phyloP scores from a whole-genome alignment of 768 basidiomycete genomes.

The Suillus discolor region DNA sequence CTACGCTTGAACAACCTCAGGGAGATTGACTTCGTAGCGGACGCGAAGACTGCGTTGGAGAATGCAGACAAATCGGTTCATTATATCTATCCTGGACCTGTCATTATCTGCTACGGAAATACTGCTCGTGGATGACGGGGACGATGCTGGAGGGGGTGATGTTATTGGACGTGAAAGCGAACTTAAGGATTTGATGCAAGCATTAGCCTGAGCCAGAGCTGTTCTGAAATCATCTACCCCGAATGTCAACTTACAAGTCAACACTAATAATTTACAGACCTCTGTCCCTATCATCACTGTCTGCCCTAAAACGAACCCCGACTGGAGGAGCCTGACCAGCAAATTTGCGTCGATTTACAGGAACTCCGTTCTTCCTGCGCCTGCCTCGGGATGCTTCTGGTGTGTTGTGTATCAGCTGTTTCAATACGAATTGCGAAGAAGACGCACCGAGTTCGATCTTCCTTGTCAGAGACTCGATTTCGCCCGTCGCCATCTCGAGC shows the following conservation, averaged over 20 bases:
- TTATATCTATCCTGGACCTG: conserved; percentile 59
- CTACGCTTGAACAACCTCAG: conserved; percentile 76
- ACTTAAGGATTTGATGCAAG: conserved; percentile 57
- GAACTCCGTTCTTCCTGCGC: conserved; percentile 32
- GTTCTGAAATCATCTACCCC: conserved; percentile 71
- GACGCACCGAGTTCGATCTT: conserved; percentile 50
- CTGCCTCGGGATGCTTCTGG: conserved; percentile 34
- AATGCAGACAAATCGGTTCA: conserved; percentile 64
- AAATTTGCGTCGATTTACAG: conserved; percentile 32
- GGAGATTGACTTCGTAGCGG: conserved; percentile 70
- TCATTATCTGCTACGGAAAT: conserved; percentile 41
- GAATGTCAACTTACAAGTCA: neutral
- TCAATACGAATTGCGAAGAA: neutral
- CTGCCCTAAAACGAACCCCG: conserved; percentile 30
- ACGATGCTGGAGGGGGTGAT: conserved; percentile 37
- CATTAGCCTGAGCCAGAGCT: conserved; percentile 63
- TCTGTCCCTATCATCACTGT: conserved; percentile 38
- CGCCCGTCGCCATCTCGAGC: conserved; percentile 70
- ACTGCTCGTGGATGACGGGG: conserved; percentile 36
- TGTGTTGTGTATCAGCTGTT: conserved; percentile 18
- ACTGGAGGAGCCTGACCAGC: conserved; percentile 35
- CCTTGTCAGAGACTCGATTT: conserved; percentile 64
- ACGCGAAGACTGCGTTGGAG: conserved; percentile 75
- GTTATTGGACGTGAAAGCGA: conserved; percentile 42
- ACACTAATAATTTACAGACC: conserved; percentile 23